Percentiles rank a stretch among this genome's conserved stretches.
phyloP scores from a whole-genome alignment of 495 filamentous ascomycete species.

The Daldinia grandis region DNA sequence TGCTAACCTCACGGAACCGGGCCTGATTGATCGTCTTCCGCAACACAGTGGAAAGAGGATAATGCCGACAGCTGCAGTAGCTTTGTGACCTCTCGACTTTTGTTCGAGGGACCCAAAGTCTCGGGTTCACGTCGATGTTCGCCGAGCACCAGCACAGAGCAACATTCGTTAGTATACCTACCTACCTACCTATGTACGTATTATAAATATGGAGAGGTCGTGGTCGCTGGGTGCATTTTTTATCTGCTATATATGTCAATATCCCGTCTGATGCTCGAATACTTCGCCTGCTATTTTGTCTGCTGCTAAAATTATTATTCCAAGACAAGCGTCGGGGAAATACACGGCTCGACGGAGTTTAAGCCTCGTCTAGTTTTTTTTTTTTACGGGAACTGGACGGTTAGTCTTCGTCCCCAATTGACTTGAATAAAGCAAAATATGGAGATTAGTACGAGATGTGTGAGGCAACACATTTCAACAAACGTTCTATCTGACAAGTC shows the following conservation, averaged over 20 bases:
- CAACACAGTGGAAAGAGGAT: background rate
- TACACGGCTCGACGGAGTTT: background rate
- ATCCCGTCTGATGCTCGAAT: background rate
- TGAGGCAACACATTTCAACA: background rate
- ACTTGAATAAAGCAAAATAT: background rate
- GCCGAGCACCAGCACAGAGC: conserved; percentile 1
- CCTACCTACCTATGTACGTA: too few relatives aligned
- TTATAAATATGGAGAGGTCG: background rate
- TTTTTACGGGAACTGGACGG: background rate
- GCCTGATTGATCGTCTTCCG: conserved; percentile 13
- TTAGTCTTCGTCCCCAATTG: conserved; percentile 4
- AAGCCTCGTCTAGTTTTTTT: conserved; percentile 7
- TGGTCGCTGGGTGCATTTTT: background rate
- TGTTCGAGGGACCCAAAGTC: conserved; percentile 31
- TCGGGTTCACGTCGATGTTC: conserved; percentile 25
- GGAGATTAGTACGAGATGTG: background rate
- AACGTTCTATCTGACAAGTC: background rate
- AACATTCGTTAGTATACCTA: background rate
- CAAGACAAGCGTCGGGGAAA: conserved; percentile 34
- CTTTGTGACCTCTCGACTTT: conserved; percentile 20
- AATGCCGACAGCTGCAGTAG: conserved; percentile 11
- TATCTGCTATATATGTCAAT: background rate
- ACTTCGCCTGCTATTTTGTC: background rate
- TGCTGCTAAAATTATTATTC: conserved; percentile 32
- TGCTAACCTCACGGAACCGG: conserved; percentile 23